Evolutionary conservation across 768 basidiomycete genomes (phyloP).

Genomic region (Pleurotus platypus): DNA sequence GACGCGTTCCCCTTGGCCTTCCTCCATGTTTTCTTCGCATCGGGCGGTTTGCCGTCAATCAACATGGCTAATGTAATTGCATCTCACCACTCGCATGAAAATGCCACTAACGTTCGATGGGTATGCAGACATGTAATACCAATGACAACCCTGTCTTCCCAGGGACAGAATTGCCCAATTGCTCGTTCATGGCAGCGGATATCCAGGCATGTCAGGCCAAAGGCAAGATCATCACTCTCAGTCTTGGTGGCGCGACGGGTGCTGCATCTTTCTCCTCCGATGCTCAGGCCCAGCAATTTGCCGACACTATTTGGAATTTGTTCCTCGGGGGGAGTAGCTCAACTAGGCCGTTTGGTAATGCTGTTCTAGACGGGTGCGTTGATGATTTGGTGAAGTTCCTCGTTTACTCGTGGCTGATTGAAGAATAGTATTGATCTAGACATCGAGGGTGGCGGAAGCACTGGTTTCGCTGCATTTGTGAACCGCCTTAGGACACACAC

Average conservation of each 20-base stretch:
- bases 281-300: slow-evolving; percentile 47
- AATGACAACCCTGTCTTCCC: slow-evolving; percentile 40
- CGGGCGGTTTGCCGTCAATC: slow-evolving; percentile 54
- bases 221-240: slow-evolving; percentile 49
- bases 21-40: slow-evolving; percentile 54
- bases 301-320: slow-evolving; percentile 60
- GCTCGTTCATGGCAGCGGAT: slow-evolving; percentile 48
- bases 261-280: slow-evolving; percentile 48
- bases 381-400: not conserved
- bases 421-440: slow-evolving; percentile 50
- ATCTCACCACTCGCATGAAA: not conserved
- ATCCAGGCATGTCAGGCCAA: slow-evolving; percentile 56
- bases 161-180: slow-evolving; percentile 56
- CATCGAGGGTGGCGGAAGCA: slow-evolving; percentile 53
- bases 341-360: slow-evolving; percentile 60
- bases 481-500: slow-evolving; percentile 40
- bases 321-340: slow-evolving; percentile 60
- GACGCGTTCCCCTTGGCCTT: slow-evolving; percentile 63
- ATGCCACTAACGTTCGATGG: not conserved
- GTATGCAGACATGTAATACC: slow-evolving; percentile 46
- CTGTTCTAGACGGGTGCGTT: slow-evolving; percentile 58
- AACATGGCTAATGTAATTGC: slow-evolving; percentile 52
- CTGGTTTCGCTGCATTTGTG: slow-evolving; percentile 46
- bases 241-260: slow-evolving; percentile 52
- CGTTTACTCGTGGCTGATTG: no score